These are phyloP conservation scores for Musa beccarii DNA, from an alignment of 176 grass and related monocot genomes.

Conservation along the genomic window DNA sequence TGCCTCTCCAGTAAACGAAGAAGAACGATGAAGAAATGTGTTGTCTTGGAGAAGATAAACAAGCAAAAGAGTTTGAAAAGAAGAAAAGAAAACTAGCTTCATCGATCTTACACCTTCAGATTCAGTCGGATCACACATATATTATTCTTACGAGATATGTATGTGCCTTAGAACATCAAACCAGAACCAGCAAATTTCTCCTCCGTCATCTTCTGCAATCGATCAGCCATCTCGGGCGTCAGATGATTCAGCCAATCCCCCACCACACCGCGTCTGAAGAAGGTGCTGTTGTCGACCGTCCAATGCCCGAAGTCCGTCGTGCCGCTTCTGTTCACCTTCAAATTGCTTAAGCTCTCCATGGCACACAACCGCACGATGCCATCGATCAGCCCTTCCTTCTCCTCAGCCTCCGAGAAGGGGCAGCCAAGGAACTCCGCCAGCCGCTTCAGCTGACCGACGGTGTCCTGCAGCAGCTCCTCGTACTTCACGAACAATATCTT, in stretches of 20 bases:
- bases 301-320: neutral
- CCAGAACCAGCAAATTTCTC: constrained; percentile 10
- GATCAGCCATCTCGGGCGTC: constrained; percentile 2
- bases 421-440: constrained; percentile 7
- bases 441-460: neutral
- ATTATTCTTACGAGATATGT: no score
- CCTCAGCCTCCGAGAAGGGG: constrained; percentile 12
- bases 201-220: neutral
- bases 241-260: constrained; percentile 17
- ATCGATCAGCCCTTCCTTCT: neutral
- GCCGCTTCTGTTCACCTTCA: constrained; percentile 7
- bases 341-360: neutral
- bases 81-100: no score
- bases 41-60: no score
- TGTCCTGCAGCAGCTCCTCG: constrained; percentile 17
- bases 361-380: constrained; percentile 4
- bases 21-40: no score
- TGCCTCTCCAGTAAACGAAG: no score
- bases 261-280: constrained; percentile 11
- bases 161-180: neutral
- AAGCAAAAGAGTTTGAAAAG: no score
- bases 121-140: no score
- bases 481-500: constrained; percentile 27
- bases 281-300: neutral
- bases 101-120: no score